Percentiles rank a stretch among this genome's conserved stretches.
Evolutionary conservation across 306 rosid genomes (phyloP).

Genomic region (Castanea sativa): DNA sequence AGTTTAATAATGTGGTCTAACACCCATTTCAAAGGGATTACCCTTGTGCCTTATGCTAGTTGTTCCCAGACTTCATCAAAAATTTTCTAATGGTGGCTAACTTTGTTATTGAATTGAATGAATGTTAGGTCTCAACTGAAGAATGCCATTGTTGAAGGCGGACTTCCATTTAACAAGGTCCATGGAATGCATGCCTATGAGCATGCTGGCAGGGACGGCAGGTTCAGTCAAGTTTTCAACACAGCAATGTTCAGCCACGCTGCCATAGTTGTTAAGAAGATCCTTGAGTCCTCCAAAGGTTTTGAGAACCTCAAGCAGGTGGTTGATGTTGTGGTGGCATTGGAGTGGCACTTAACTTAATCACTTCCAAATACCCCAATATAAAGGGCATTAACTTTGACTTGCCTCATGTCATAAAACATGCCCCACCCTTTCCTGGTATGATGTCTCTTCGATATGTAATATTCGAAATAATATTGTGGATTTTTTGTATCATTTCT

Average conservation of each 20-base stretch:
- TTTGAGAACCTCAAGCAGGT: slow-evolving; percentile 35
- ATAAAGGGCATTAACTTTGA: slow-evolving; percentile 44
- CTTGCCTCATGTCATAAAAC: slow-evolving; percentile 42
- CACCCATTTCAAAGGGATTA: too few species aligned
- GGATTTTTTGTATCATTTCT: too few species aligned
- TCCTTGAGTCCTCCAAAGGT: slow-evolving; percentile 43
- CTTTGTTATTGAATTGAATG: not conserved
- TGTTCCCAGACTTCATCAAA: too few species aligned
- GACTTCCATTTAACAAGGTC: slow-evolving; percentile 42
- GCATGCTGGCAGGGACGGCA: slow-evolving; percentile 28
- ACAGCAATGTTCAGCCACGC: slow-evolving; percentile 45
- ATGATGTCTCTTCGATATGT: not conserved
- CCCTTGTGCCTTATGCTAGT: too few species aligned
- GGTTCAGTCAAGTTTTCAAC: slow-evolving; percentile 47
- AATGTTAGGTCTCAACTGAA: slow-evolving; percentile 39
- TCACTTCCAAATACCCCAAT: slow-evolving; percentile 51
- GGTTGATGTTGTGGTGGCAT: slow-evolving; percentile 66
- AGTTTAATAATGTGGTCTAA: too few species aligned
- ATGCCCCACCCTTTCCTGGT: slow-evolving; percentile 54
- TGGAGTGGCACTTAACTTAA: slow-evolving; percentile 40
- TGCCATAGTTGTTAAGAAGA: slow-evolving; percentile 27
- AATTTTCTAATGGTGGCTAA: too few species aligned
- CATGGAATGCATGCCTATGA: slow-evolving; percentile 38
- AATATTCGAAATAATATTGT: too few species aligned
- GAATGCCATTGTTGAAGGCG: slow-evolving; percentile 43